A percentile compares a stretch with the other conserved stretches of the same genome.
Evolutionary conservation across 1,284 basidiomycete species (phyloP).

Genomic region (Rugosomyces carneus): DNA sequence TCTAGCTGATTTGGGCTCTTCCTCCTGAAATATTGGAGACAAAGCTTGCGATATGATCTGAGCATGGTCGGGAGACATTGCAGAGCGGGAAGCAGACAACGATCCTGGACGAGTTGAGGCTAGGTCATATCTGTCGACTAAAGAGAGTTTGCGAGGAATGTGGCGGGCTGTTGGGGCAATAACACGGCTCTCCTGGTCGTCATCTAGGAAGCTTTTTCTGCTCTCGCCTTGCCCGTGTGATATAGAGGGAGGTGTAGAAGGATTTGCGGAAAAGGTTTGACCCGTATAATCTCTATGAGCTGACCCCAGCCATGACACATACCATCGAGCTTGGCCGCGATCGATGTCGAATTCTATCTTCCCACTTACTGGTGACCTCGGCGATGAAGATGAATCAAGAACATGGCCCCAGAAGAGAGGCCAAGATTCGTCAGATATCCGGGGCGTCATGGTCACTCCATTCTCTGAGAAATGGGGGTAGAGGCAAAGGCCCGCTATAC

Average conservation of each 20-base stretch:
- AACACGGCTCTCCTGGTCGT: conserved; percentile 7
- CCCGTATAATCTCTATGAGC: conserved; percentile 40
- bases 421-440: conserved; percentile 76
- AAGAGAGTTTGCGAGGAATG: conserved; percentile 59
- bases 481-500: conserved; percentile 63
- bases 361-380: conserved; percentile 55
- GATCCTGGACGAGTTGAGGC: conserved; percentile 31
- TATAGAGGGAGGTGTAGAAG: conserved; percentile 35
- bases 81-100: conserved; percentile 21
- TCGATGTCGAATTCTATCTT: conserved; percentile 79
- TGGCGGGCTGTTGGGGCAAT: conserved; percentile 32
- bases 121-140: conserved; percentile 56
- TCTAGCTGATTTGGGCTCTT: conserved; percentile 46
- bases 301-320: conserved; percentile 56
- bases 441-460: conserved; percentile 51
- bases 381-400: conserved; percentile 41
- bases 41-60: conserved; percentile 30
- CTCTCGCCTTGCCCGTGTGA: conserved; percentile 51
- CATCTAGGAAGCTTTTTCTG: conserved; percentile 41
- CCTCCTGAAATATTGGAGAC: conserved; percentile 58
- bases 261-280: conserved; percentile 34
- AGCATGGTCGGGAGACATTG: conserved; percentile 23
- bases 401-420: conserved; percentile 61
- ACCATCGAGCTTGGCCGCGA: conserved; percentile 65
- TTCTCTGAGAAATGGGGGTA: conserved; percentile 61